Conservation (phyloP, 1,284 basidiomycete species). For the Trichosporon asahii region DNA sequence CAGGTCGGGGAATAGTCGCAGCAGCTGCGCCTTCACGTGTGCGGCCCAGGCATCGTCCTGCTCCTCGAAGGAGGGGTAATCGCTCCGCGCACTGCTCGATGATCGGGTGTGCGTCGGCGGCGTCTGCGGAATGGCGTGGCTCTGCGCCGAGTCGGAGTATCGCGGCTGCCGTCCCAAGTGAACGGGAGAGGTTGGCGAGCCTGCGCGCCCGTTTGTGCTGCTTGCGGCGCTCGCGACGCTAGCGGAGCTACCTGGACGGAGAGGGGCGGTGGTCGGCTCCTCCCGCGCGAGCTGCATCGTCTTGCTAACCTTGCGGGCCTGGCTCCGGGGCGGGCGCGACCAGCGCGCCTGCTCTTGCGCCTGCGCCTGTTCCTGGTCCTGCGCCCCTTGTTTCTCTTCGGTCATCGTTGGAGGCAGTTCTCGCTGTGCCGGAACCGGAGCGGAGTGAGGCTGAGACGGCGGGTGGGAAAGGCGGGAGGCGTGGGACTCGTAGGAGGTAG, state of each 20-base stretch:
- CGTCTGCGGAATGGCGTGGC: not conserved
- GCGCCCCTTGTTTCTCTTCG: not conserved
- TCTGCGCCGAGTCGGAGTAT: not conserved
- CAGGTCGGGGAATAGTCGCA: constrained; percentile 42
- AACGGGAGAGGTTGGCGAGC: too few relatives aligned
- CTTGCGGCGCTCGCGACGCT: not conserved
- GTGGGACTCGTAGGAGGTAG: not conserved
- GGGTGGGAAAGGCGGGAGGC: not conserved
- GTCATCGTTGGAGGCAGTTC: not conserved
- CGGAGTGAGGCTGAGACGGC: not conserved
- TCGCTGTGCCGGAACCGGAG: not conserved
- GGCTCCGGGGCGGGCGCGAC: not conserved
- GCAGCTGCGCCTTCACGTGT: constrained; percentile 40
- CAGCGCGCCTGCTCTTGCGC: not conserved
- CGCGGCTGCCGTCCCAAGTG: too few relatives aligned
- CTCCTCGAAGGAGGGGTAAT: constrained; percentile 15
- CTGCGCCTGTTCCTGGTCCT: not conserved
- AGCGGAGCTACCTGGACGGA: not conserved
- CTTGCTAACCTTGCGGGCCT: not conserved
- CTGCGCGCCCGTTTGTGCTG: not conserved
- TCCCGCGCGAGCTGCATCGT: constrained; percentile 1
- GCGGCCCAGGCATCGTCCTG: constrained; percentile 41
- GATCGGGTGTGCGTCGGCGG: not conserved
- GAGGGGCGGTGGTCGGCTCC: not conserved
- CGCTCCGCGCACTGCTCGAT: not conserved